These are phyloP conservation scores for Candida nemodendra DNA, from an alignment of 805 yeast genomes.

Conservation along the genomic window DNA sequence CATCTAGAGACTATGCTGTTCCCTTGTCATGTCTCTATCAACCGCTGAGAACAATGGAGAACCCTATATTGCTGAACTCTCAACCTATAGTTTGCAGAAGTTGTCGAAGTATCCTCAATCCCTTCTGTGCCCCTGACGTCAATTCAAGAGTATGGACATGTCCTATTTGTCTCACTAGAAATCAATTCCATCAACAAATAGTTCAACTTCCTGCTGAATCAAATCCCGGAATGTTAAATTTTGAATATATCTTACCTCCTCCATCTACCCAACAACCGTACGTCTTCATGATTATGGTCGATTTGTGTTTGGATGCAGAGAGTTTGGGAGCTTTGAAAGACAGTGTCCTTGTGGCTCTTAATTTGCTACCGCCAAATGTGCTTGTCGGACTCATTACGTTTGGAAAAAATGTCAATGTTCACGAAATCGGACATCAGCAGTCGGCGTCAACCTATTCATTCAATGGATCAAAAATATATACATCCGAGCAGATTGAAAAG, in stretches of 20 bases:
- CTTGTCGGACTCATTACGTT: constrained; percentile 56
- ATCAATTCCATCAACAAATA: constrained; percentile 34
- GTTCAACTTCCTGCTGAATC: constrained; percentile 36
- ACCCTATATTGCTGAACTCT: constrained; percentile 36
- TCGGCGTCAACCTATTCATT: constrained; percentile 41
- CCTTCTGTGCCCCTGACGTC: constrained; percentile 42
- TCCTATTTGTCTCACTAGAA: constrained; percentile 52
- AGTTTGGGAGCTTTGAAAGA: constrained; percentile 53
- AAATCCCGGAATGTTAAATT: constrained; percentile 42
- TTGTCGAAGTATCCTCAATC: constrained; percentile 55
- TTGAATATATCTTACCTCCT: constrained; percentile 46
- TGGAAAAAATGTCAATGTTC: constrained; percentile 60
- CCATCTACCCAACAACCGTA: constrained; percentile 36
- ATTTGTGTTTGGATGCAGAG: constrained; percentile 52
- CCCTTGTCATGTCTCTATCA: constrained; percentile 60
- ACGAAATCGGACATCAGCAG: constrained; percentile 45
- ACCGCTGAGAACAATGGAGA: constrained; percentile 50
- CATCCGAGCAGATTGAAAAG: constrained; percentile 44
- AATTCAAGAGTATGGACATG: constrained; percentile 48
- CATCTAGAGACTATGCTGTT: constrained; percentile 44
- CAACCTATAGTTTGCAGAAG: constrained; percentile 50
- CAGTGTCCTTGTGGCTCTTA: constrained; percentile 42
- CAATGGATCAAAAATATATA: constrained; percentile 56
- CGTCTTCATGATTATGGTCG: constrained; percentile 55
- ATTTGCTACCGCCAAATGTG: constrained; percentile 49